A percentile compares a stretch with the other conserved stretches of the same genome.
Conservation (phyloP, 1,284 basidiomycete genomes). For the Fomitopsis palustris region DNA sequence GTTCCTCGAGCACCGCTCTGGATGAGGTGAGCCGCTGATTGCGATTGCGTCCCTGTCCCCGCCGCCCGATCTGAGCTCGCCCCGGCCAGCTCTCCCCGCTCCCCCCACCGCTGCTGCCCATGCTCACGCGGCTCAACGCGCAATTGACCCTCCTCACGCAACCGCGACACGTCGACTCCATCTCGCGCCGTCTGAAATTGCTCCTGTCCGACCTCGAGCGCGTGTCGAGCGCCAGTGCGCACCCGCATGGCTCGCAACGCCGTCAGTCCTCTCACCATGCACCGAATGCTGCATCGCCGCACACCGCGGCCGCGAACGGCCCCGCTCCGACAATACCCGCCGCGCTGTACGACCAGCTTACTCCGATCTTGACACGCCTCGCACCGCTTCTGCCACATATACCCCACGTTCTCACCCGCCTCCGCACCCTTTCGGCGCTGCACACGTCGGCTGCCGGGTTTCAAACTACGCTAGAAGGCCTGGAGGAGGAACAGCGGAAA, state of each 20-base stretch:
- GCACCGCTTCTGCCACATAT: slow-evolving; percentile 88
- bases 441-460: slow-evolving; percentile 84
- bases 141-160: slow-evolving; percentile 89
- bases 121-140: slow-evolving; percentile 79
- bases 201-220: slow-evolving; percentile 92
- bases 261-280: slow-evolving; percentile 17
- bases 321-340: slow-evolving; percentile 33
- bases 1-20: slow-evolving; percentile 65
- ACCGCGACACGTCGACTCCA: slow-evolving; percentile 95
- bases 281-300: slow-evolving; percentile 9
- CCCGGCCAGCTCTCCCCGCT: slow-evolving; percentile 53
- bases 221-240: slow-evolving; percentile 51
- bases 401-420: slow-evolving; percentile 84
- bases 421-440: slow-evolving; percentile 80
- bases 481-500: slow-evolving; percentile 71
- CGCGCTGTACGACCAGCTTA: slow-evolving; percentile 57
- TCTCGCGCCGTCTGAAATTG: slow-evolving; percentile 90
- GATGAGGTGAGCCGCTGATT: slow-evolving; percentile 58
- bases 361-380: slow-evolving; percentile 80
- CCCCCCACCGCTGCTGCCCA: slow-evolving; percentile 78
- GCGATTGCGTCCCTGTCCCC: slow-evolving; percentile 7
- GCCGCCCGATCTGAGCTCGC: neutral
- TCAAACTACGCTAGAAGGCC: slow-evolving; percentile 60
- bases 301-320: slow-evolving; percentile 13
- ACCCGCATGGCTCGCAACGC: slow-evolving; percentile 33